phyloP scores from a whole-genome alignment of 192 early-diverging fungal genomes.

The Mortierella claussenii region DNA sequence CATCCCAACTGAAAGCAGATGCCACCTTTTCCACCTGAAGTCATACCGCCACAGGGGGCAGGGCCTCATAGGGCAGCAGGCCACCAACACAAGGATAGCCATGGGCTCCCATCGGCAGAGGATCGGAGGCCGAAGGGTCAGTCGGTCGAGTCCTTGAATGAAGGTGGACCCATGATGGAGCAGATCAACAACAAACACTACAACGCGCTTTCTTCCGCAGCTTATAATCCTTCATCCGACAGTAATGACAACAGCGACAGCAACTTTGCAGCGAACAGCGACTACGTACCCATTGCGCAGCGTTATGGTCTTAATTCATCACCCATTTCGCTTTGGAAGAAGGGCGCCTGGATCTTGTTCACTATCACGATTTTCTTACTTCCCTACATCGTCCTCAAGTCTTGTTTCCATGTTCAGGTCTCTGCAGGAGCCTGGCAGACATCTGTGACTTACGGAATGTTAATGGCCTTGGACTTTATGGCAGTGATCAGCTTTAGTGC shows the following conservation, averaged over 20 bases:
- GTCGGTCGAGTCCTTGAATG: not conserved
- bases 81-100: not conserved
- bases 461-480: conserved; percentile 51
- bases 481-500: conserved; percentile 45
- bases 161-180: not conserved
- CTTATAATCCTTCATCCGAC: not conserved
- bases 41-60: not conserved
- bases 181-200: too few species aligned
- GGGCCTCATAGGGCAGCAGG: too few species aligned
- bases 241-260: not conserved
- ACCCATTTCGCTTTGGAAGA: conserved; percentile 40
- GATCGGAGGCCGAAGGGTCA: not conserved
- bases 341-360: conserved; percentile 27
- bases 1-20: too few species aligned
- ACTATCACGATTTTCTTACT: conserved; percentile 37
- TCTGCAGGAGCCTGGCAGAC: conserved; percentile 51
- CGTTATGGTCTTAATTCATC: conserved; percentile 41
- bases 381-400: conserved; percentile 37
- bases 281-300: not conserved
- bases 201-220: too few species aligned
- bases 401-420: conserved; percentile 48
- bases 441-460: conserved; percentile 47
- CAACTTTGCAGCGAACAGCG: too few species aligned
- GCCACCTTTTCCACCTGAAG: not conserved
- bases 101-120: not conserved